Base-by-base conservation (phyloP, 495 filamentous ascomycete genomes). In the Lophiostoma macrostomum region DNA sequence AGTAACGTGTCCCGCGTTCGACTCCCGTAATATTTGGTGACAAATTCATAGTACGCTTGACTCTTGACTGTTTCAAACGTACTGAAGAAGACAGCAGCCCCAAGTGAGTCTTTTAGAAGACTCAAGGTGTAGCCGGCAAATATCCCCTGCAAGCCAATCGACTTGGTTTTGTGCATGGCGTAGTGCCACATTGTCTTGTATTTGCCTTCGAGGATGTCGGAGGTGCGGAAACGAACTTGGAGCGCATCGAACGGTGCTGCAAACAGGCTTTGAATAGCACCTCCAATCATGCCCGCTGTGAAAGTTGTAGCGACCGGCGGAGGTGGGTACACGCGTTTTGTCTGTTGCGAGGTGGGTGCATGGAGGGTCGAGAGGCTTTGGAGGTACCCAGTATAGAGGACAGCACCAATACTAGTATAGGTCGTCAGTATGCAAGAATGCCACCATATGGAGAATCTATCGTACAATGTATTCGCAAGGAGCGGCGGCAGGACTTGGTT, bases 161-260 rank as follows among this genome's bases (percentile, higher is more conserved):
- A 83, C 12, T 70, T 75, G 14, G 90, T 73, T 67, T 95, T 95
- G 38, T 80, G 77, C 24, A 70, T 69, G 2, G 82, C 80, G 58
- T 93, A 95, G 2, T 81, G 73, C 87, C 87, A 95, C 81, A 95
- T 89, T 61, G 78, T 90, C 54, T 76, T 79, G 57, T 88, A 87
- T 49, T 79, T 80, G 5, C 81, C 80, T 49, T 79, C 73, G 6
- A 88, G 70, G 54, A 90, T 78, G 38, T 89, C 84, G 40, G 72
- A 74, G 35, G 85, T 82, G 40, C 84, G 81, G 56, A 90, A 86
- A 35, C 90, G 80, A 20, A 89, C 82, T 64, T 90, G 86, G 5
- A 96, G 76, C 3, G 90, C 90, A 65, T 96, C 90, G n/a, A 95
- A 74, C 1, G 90, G 90, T 0, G 90, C 88, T 0, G 90, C 90